phyloP scores from a whole-genome alignment of 2,329 filamentous ascomycete species.

The Penicillium italicum region DNA sequence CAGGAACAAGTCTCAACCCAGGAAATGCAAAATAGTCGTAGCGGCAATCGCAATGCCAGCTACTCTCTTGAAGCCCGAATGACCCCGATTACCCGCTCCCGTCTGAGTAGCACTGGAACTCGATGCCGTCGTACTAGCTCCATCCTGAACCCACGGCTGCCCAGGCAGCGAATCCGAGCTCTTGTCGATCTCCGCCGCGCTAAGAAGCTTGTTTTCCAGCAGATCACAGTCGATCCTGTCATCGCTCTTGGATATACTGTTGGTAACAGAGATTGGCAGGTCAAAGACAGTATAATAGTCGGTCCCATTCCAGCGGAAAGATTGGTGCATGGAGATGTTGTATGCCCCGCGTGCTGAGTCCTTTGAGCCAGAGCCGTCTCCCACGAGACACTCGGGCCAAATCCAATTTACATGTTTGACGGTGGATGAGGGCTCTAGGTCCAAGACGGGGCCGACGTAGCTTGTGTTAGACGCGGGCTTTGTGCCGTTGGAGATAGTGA shows the following conservation, averaged over 20 bases:
- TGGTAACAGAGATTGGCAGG: slow-evolving; percentile 65
- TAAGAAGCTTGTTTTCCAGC: slow-evolving; percentile 26
- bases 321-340: slow-evolving; percentile 70
- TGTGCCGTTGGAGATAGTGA: slow-evolving; percentile 65
- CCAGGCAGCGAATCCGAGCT: slow-evolving; percentile 23
- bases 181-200: slow-evolving; percentile 8
- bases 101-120: slow-evolving; percentile 3
- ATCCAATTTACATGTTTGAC: slow-evolving; percentile 72
- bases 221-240: slow-evolving; percentile 24
- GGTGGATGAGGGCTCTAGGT: slow-evolving; percentile 62
- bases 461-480: slow-evolving; percentile 46
- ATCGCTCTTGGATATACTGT: slow-evolving; percentile 49
- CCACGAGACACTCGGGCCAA: slow-evolving; percentile 67
- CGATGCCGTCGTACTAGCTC: slow-evolving; percentile 3
- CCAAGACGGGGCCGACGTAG: slow-evolving; percentile 60
- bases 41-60: background rate
- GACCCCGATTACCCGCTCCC: background rate
- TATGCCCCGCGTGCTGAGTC: slow-evolving; percentile 59
- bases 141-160: slow-evolving; percentile 23
- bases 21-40: background rate
- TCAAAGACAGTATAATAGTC: slow-evolving; percentile 69
- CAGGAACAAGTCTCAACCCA: background rate
- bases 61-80: background rate
- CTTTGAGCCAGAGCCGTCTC: slow-evolving; percentile 49
- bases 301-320: slow-evolving; percentile 61